phyloP scores from a whole-genome alignment of 805 yeast species.

The Komagataella pastoris region DNA sequence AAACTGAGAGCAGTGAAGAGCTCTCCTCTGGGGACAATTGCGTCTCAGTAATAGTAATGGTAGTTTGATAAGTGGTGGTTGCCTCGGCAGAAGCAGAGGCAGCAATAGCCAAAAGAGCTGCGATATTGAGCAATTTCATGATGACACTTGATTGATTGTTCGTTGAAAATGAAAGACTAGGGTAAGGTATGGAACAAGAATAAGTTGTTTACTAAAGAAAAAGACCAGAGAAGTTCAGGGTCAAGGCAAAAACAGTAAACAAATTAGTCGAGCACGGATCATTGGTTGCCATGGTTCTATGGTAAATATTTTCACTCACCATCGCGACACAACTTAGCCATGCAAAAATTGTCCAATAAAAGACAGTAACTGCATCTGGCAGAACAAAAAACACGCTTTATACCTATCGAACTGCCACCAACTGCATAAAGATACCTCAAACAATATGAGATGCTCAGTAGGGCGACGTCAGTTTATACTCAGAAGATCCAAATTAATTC shows the following conservation, averaged over 20 bases:
- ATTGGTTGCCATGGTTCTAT: not conserved
- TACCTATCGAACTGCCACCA: not conserved
- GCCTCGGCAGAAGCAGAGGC: not conserved
- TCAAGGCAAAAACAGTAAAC: not conserved
- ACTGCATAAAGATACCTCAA: not conserved
- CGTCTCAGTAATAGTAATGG: slow-evolving; percentile 33
- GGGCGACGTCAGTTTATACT: not conserved
- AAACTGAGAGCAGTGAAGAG: slow-evolving; percentile 12
- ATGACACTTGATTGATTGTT: not conserved
- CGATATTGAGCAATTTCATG: not conserved
- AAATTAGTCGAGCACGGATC: not conserved
- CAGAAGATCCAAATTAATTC: not conserved
- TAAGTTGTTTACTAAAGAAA: not conserved
- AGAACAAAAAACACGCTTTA: not conserved
- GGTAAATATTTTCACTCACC: not conserved
- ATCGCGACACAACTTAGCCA: not conserved
- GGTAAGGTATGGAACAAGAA: not conserved
- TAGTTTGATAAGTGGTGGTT: slow-evolving; percentile 5
- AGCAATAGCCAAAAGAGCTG: not conserved
- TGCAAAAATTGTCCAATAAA: not conserved
- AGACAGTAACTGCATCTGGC: no score
- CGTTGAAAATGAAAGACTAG: not conserved
- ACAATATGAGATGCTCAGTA: not conserved
- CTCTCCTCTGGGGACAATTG: slow-evolving; percentile 32
- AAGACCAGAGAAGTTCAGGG: not conserved